Evolutionary conservation across 768 basidiomycete species (phyloP), one percentile per base, ranked within the genome.

Genomic region (Tulasnella sp.): DNA sequence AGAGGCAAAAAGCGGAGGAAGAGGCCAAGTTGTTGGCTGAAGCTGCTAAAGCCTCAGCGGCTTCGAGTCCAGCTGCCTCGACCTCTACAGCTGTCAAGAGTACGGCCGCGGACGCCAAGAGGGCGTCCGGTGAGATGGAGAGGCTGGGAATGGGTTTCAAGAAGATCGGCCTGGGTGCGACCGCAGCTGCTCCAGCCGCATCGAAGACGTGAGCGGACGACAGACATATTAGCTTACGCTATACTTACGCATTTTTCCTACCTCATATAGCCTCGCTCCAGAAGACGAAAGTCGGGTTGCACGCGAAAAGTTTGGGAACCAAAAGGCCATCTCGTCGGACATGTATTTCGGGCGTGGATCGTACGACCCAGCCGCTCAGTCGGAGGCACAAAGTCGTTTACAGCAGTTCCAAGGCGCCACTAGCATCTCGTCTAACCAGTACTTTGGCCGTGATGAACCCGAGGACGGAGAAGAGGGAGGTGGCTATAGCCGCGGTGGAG

Each of bases 251-350:
- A 71, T 32, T 82, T 81, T 81, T 81, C 37, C 80, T 81, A 18
- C 42, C 26, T 70, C 35, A 51, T 13, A 26, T 29, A 76, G 46
- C 20, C 61, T 61, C n/a, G 46, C 74, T 10, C 32, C 84, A 2
- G 83, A 91, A 73, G 90, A 93, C 74, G 86, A 90, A 37, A 90
- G 91, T 0, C 95, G 90, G 5, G 89, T 89, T 23, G 97, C 98
- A 0, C 90, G 96, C 78, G 92, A 96, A 10, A 94, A 93, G 81
- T 99, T 99, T 83, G 94, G 95, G 2, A 84, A 82, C 79, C 98
- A 99, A 83, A 99, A 98, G 83, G 95, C 90, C 75, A 99, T 99
- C 83, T 98, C 96, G 6, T 97, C 95, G 4, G 98, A 99, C 82
- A 95, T 96, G 93, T 98, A 92, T 87, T 99, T 99, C 83, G 95